Evolutionary conservation across 1,284 basidiomycete genomes (phyloP), one percentile per base, ranked within the genome.

Genomic region (Heliocybe sulcata): DNA sequence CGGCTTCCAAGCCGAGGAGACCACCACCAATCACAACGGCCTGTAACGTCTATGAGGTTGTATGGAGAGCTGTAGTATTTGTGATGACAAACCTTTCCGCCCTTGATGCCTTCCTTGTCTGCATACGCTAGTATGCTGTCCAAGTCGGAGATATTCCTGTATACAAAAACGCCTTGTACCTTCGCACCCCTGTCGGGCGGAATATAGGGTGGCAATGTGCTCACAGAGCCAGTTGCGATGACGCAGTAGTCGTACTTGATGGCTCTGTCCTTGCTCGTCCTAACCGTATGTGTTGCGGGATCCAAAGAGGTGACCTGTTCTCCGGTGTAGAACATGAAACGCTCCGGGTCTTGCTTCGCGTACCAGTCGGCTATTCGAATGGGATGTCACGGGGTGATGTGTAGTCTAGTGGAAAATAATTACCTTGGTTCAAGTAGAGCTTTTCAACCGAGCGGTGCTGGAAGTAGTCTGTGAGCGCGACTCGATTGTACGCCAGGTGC

Each of bases 11-110:
- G 14, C 87, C 87, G 14, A 90, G 75, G 1, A 90, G 68, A 31
- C 87, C 87, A 19, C 86, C 87, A n/a, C 87, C 87, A 16, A 90
- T 75, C 2, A 90, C 79, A 2, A 79, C 74, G 0, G 80, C 83
- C 56, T 72, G 51, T 1, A 12, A 20, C 23, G 47, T 4, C 8
- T 14, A 42, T 23, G 33, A 51, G 35, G 22, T n/a, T 35, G 12
- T 10, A 29, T 20, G 3, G 12, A 20, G 22, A 16, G 20, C 9
- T 47, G 11, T 38, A 12, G 31, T 2, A 20, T 20, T 23, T 22
- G 51, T 33, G 52, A 8, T 49, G 20, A 51, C 55, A 0, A 47
- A 67, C 64, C 38, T 58, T 55, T 19, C 57, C 56, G 20, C 70
- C 69, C 31, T 71, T 76, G 25, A 82, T 71, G 3, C 68, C 64